Evolutionary conservation across 2,329 filamentous ascomycete species (phyloP).

Genomic region (Pyrenophora tritici-repentis): DNA sequence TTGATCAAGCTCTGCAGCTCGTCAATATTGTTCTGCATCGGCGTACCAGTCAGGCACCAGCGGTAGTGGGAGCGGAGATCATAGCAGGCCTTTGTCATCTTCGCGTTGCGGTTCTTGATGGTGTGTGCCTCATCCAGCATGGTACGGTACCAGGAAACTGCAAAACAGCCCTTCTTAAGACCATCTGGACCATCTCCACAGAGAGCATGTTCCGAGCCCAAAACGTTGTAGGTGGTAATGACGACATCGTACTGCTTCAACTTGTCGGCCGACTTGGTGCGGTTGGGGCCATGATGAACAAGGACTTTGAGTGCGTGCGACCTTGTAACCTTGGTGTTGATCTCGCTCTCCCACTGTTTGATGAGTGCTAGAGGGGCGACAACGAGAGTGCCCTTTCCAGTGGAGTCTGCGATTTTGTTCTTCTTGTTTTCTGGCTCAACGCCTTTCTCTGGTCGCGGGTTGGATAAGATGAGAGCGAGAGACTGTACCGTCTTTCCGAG

Average conservation of each 20-base stretch:
- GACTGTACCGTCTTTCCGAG: conserved; percentile 96
- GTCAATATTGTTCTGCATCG: conserved; percentile 97
- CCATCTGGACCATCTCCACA: conserved; percentile 65
- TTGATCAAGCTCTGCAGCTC: conserved; percentile 92
- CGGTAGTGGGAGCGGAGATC: conserved; percentile 83
- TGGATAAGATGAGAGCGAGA: conserved; percentile 83
- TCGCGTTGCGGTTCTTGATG: conserved; percentile 97
- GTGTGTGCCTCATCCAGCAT: conserved; percentile 97
- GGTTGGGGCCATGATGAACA: conserved; percentile 86
- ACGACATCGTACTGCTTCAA: conserved; percentile 90
- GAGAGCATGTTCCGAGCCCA: conserved; percentile 85
- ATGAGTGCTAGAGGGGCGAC: conserved; percentile 93
- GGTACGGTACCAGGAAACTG: conserved; percentile 90
- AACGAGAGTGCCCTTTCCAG: conserved; percentile 83
- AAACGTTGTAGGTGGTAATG: conserved; percentile 93
- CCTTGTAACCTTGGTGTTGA: conserved; percentile 76
- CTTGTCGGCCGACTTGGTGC: conserved; percentile 77
- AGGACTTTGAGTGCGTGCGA: conserved; percentile 76
- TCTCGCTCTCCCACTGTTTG: conserved; percentile 95
- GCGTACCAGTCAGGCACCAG: conserved; percentile 95
- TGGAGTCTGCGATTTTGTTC: conserved; percentile 69
- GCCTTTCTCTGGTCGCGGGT: conserved; percentile 67
- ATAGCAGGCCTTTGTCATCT: conserved; percentile 90
- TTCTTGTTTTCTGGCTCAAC: conserved; percentile 55
- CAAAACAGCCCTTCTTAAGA: conserved; percentile 81